phyloP scores from a whole-genome alignment of 192 early-diverging fungal species.

The Umbelopsis ramanniana region DNA sequence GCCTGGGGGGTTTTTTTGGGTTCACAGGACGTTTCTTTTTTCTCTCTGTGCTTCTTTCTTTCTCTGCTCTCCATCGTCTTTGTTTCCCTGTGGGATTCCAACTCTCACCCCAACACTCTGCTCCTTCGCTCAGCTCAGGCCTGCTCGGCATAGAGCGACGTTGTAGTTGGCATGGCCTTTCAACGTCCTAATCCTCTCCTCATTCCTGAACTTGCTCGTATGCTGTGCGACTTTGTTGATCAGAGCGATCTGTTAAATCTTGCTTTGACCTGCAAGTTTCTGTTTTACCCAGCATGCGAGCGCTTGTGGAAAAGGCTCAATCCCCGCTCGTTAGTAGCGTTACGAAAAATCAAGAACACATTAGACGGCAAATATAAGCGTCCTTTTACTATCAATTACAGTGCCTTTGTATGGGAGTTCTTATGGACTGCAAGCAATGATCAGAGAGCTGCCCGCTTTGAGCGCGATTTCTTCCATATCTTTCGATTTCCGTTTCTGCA shows the following conservation, averaged over 20 bases:
- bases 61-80: conserved; percentile 15
- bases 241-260: conserved; percentile 28
- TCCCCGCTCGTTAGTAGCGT: conserved; percentile 28
- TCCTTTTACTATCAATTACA: conserved; percentile 24
- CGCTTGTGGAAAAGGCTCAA: conserved; percentile 34
- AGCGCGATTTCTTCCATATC: conserved; percentile 33
- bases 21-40: not conserved
- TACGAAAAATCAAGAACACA: conserved; percentile 39
- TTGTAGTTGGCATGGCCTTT: conserved; percentile 13
- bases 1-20: too few species aligned
- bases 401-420: conserved; percentile 28
- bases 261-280: conserved; percentile 29
- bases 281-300: conserved; percentile 27
- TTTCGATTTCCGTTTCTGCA: conserved; percentile 30
- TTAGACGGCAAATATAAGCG: conserved; percentile 28
- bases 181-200: conserved; percentile 24
- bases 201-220: conserved; percentile 35
- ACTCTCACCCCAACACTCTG: not conserved
- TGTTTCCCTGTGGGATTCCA: conserved; percentile 3
- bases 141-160: conserved; percentile 19
- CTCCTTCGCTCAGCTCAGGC: not conserved
- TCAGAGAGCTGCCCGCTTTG: conserved; percentile 23
- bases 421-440: conserved; percentile 36
- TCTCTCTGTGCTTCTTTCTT: conserved; percentile 7
- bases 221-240: conserved; percentile 34